Evolutionary conservation across 1,139 yeast genomes (phyloP).

Genomic region (Lodderomyces theae): DNA sequence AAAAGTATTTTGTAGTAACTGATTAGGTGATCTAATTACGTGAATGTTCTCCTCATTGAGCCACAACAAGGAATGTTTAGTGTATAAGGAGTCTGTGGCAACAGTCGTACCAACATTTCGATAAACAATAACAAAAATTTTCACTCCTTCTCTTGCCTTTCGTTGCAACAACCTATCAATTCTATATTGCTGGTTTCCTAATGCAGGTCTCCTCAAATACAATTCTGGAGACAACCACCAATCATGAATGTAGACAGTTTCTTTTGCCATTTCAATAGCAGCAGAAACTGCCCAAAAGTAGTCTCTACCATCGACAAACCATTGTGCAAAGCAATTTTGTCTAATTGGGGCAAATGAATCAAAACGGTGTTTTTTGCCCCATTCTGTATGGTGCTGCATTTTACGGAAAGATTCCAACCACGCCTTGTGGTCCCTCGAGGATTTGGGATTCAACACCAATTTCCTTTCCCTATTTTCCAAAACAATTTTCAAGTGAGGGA

Average conservation of each 20-base stretch:
- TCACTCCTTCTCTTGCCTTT: constrained; percentile 93
- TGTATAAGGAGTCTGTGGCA: constrained; percentile 89
- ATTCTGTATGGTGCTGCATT: constrained; percentile 66
- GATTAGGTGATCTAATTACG: constrained; percentile 93
- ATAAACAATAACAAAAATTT: constrained; percentile 84
- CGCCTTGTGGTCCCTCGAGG: constrained; percentile 63
- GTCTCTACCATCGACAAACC: constrained; percentile 97
- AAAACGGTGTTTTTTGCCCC: constrained; percentile 77
- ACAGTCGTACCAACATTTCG: constrained; percentile 93
- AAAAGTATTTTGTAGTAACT: constrained; percentile 84
- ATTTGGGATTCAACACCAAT: constrained; percentile 68
- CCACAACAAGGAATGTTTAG: constrained; percentile 87
- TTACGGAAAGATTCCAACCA: constrained; percentile 76
- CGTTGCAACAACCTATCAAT: constrained; percentile 83
- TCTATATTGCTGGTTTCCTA: constrained; percentile 93
- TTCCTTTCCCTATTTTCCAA: constrained; percentile 78
- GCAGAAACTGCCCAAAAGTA: constrained; percentile 95
- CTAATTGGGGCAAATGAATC: constrained; percentile 92
- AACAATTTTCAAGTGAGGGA: constrained; percentile 55
- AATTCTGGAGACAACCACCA: constrained; percentile 99
- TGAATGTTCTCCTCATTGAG: constrained; percentile 80
- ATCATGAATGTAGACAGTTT: constrained; percentile 91
- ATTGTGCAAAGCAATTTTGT: constrained; percentile 81
- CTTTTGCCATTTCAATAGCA: constrained; percentile 91
- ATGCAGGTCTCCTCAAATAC: constrained; percentile 89